A percentile compares a stretch with the other conserved stretches of the same genome.
phyloP scores from a whole-genome alignment of 306 rosid genomes.

The Senna siamea region DNA sequence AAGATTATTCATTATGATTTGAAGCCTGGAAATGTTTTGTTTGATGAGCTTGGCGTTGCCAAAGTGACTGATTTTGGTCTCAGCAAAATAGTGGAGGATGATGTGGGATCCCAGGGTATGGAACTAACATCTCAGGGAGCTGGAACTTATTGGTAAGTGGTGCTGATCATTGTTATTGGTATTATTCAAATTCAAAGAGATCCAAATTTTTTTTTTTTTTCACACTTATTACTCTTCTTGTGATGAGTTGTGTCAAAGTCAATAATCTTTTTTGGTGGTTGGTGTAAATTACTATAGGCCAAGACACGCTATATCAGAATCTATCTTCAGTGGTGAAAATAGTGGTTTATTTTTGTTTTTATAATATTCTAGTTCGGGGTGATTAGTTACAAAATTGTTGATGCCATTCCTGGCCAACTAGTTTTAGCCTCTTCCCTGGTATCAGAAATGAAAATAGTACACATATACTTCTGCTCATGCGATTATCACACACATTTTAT shows the following conservation, averaged over 20 bases:
- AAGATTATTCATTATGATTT: slow-evolving; percentile 96
- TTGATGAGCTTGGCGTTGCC: slow-evolving; percentile 93
- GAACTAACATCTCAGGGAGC: slow-evolving; percentile 99
- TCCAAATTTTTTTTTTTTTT: slow-evolving; percentile 31
- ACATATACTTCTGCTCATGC: background rate
- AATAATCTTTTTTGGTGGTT: background rate
- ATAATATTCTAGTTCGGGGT: background rate
- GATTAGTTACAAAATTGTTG: background rate
- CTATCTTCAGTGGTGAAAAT: background rate
- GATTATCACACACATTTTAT: no score
- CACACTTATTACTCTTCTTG: background rate
- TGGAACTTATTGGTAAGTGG: slow-evolving; percentile 95
- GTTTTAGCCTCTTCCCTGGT: slow-evolving; percentile 6
- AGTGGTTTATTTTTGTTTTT: background rate
- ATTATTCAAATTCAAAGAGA: slow-evolving; percentile 26
- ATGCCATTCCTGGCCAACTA: background rate
- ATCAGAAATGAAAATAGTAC: background rate
- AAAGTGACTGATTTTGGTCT: slow-evolving; percentile 99
- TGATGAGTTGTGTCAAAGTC: background rate
- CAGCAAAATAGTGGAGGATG: slow-evolving; percentile 95
- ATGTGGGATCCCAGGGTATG: slow-evolving; percentile 99
- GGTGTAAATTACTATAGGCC: background rate
- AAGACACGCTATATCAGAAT: background rate
- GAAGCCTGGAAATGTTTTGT: slow-evolving; percentile 98
- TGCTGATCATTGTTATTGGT: slow-evolving; percentile 32